Percentiles rank a stretch among this genome's conserved stretches.
phyloP scores from a whole-genome alignment of 768 basidiomycete genomes.

The Tricholomella constricta region DNA sequence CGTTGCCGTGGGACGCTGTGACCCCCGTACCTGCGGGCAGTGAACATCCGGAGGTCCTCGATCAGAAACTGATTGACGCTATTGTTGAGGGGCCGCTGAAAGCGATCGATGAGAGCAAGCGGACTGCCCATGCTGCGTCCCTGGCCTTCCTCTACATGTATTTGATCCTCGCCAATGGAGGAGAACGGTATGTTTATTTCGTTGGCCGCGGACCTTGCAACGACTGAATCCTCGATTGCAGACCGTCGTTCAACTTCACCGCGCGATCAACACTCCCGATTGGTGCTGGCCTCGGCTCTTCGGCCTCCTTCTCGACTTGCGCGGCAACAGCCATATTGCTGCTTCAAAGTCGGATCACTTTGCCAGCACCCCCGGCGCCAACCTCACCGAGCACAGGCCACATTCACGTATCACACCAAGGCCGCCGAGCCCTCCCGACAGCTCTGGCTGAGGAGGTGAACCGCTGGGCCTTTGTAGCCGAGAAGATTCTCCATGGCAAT shows the following conservation, averaged over 20 bases:
- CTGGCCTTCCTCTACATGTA: constrained; percentile 93
- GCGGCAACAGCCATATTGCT: constrained; percentile 79
- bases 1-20: constrained; percentile 79
- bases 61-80: constrained; percentile 72
- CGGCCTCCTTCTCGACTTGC: constrained; percentile 93
- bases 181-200: constrained; percentile 51
- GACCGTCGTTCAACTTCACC: constrained; percentile 77
- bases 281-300: constrained; percentile 95
- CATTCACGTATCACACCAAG: constrained; percentile 63
- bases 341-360: constrained; percentile 65
- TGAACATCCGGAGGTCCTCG: constrained; percentile 65
- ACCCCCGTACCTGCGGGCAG: constrained; percentile 52
- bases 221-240: constrained; percentile 30
- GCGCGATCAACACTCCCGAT: constrained; percentile 90
- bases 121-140: constrained; percentile 42
- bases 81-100: constrained; percentile 52
- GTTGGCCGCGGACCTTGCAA: constrained; percentile 14
- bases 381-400: constrained; percentile 50
- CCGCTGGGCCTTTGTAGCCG: constrained; percentile 89
- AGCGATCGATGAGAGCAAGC: constrained; percentile 36
- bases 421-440: constrained; percentile 64
- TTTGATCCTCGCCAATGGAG: constrained; percentile 67
- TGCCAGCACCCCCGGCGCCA: constrained; percentile 53
- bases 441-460: constrained; percentile 80
- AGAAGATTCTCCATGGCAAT: constrained; percentile 96